Evolutionary conservation across 2,329 filamentous ascomycete species (phyloP), one percentile per base, ranked within the genome.

Genomic region (Chalara sp.): DNA sequence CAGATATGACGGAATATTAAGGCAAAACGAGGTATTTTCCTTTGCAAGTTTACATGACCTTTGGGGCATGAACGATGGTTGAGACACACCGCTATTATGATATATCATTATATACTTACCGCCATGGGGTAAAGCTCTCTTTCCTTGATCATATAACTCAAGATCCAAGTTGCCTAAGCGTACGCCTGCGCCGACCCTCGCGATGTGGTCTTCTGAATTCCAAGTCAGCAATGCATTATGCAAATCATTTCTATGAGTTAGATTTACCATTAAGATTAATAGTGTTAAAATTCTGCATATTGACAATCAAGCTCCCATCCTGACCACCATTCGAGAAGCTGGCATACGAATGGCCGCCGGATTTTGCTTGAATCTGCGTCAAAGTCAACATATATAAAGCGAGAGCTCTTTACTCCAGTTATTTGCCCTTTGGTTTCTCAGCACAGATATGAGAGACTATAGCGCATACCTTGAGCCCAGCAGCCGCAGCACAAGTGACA

Each of bases 311-410:
- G 12, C 66, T 70, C 21, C 77, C 78, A 56, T 79, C 69, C 6
- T 68, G 65, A 12, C 79, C 79, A 2, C 78, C 77, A 0, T 39
- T 57, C 4, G 58, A 60, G 30, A 39, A 76, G 35, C 74, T 77
- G 1, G 67, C 78, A 61, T 78, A 81, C 33, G 73, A 76, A 60
- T 81, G 78, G 0, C 78, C 78, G n/a, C 78, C 78, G 31, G 71
- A 70, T 54, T 73, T 75, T 1, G 76, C 67, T 42, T 76, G 75
- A 3, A 21, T 21, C 21, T 21, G 21, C 21, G 21, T 21, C 21
- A 21, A 21, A 21, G 21, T 21, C 21, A 21, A 21, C 21, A 21
- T 21, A 2, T 21, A 21, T 21, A 21, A 21, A 21, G 3, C 21
- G 21, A 21, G 21, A 21, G 21, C 21, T 21, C 21, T 21, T 21